Conservation (phyloP, 1,284 basidiomycete species). For the Peniophora sp. region DNA sequence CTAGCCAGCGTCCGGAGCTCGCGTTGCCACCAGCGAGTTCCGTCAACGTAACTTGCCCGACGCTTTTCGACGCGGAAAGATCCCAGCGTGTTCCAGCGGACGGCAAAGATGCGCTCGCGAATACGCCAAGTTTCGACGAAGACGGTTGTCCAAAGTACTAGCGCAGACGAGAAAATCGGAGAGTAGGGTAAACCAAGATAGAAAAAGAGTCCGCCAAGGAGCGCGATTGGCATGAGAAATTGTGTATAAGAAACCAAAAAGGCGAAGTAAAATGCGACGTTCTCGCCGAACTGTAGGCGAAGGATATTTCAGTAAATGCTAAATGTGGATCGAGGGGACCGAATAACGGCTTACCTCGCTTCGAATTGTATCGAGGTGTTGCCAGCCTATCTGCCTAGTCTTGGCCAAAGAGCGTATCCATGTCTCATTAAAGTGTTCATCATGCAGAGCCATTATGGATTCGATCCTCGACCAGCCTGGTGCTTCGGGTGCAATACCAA, state of each 20-base stretch:
- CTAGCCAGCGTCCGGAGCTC: constrained; percentile 72
- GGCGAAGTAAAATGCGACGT: constrained; percentile 85
- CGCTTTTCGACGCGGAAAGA: constrained; percentile 73
- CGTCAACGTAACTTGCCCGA: constrained; percentile 53
- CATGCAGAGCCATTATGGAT: constrained; percentile 77
- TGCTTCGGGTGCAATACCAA: constrained; percentile 68
- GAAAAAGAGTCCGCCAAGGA: constrained; percentile 52
- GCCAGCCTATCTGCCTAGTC: constrained; percentile 45
- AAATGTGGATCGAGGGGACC: not conserved
- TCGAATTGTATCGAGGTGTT: constrained; percentile 50
- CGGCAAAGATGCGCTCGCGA: constrained; percentile 70
- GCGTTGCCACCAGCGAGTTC: constrained; percentile 65
- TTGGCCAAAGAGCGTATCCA: constrained; percentile 67
- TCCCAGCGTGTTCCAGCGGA: constrained; percentile 75
- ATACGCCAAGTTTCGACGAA: constrained; percentile 90
- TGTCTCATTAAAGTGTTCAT: constrained; percentile 68
- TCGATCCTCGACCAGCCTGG: constrained; percentile 75
- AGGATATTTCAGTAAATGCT: constrained; percentile 1
- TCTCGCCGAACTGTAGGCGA: constrained; percentile 72
- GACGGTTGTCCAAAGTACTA: constrained; percentile 76
- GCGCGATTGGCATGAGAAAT: constrained; percentile 64
- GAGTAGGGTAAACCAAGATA: constrained; percentile 68
- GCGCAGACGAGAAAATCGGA: constrained; percentile 66
- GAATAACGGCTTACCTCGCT: constrained; percentile 37
- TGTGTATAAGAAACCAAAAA: constrained; percentile 83